Evolutionary conservation across 2,329 filamentous ascomycete species (phyloP).

Genomic region (Paracoccidioides brasiliensis): DNA sequence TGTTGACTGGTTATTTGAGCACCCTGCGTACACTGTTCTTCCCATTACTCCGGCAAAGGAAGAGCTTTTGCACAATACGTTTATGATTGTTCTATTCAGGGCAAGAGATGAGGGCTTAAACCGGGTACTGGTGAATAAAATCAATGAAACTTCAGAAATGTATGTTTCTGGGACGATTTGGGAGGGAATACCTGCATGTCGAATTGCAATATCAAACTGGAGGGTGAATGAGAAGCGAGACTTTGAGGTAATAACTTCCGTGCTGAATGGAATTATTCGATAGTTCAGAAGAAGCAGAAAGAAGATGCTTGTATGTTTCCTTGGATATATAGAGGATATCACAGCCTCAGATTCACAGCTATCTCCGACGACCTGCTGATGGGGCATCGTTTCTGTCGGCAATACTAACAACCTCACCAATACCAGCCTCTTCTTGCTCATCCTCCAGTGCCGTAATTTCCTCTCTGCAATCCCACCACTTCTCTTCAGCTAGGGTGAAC

Average conservation of each 20-base stretch:
- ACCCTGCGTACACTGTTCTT: constrained; percentile 53
- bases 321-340: neutral
- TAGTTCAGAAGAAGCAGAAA: neutral
- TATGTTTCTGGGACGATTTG: constrained; percentile 76
- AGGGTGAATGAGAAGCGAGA: constrained; percentile 57
- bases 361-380: constrained; percentile 33
- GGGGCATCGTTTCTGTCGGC: constrained; percentile 52
- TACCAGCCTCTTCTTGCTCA: constrained; percentile 89
- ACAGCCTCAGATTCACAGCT: neutral
- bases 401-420: constrained; percentile 84
- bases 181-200: constrained; percentile 57
- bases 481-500: constrained; percentile 83
- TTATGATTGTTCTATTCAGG: constrained; percentile 64
- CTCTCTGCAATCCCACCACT: constrained; percentile 97
- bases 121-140: constrained; percentile 49
- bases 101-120: constrained; percentile 56
- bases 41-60: constrained; percentile 33
- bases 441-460: constrained; percentile 85
- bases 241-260: constrained; percentile 47
- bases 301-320: neutral
- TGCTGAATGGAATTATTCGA: constrained; percentile 42
- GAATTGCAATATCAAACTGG: constrained; percentile 85
- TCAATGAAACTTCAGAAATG: constrained; percentile 61
- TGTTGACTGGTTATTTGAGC: constrained; percentile 48
- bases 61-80: constrained; percentile 41